Evolutionary conservation across 2,329 filamentous ascomycete species (phyloP).

Genomic region (Aspergillus aculeatus): DNA sequence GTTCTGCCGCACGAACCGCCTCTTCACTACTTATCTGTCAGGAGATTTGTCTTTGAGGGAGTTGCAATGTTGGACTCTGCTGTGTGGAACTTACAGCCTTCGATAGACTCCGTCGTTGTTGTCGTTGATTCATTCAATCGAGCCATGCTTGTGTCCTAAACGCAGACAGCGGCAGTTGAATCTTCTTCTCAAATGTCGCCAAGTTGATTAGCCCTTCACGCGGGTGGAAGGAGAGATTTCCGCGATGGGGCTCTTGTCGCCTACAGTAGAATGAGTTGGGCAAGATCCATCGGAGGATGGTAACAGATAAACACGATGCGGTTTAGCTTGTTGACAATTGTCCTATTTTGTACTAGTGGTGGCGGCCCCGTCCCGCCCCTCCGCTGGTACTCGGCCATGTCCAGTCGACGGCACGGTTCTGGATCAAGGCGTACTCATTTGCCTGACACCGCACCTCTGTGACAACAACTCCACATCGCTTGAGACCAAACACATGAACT

Average conservation of each 20-base stretch:
- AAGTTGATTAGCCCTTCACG: background rate
- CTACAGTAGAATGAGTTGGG: constrained; percentile 4
- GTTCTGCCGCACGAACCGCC: constrained; percentile 64
- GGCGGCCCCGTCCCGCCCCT: background rate
- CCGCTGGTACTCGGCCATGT: background rate
- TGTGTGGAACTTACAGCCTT: constrained; percentile 42
- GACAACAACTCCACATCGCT: background rate
- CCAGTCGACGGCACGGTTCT: background rate
- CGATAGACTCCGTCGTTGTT: constrained; percentile 47
- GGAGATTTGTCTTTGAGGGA: no score
- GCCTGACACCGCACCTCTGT: background rate
- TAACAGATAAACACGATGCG: background rate
- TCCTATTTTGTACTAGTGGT: constrained; percentile 31
- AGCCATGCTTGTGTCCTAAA: constrained; percentile 40
- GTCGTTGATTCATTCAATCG: constrained; percentile 50
- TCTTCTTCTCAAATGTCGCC: background rate
- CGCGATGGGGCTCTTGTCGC: background rate
- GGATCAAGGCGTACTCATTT: background rate
- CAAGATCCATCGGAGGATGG: background rate
- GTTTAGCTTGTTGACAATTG: constrained; percentile 40
- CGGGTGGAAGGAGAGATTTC: background rate
- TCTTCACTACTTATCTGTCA: constrained; percentile 52
- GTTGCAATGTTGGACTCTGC: background rate
- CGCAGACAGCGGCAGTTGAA: background rate
- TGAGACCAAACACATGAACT: no score